A percentile compares a stretch with the other conserved stretches of the same genome.
Conservation (phyloP, 2,329 filamentous ascomycete genomes). For the Fusarium foetens region DNA sequence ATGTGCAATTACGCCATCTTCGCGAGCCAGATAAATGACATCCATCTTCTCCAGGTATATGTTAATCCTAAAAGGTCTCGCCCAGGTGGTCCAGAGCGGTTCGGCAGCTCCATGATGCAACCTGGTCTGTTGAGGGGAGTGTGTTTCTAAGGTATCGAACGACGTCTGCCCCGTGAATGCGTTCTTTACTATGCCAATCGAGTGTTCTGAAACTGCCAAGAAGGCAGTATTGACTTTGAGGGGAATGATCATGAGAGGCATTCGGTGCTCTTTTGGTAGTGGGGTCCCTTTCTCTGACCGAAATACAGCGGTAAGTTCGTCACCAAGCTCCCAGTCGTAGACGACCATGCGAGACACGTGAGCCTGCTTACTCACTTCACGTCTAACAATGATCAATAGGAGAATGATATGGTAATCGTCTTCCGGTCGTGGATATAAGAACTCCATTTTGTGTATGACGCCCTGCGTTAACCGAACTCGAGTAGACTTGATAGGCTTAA, state of each 20-base stretch:
- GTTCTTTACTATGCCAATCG: slow-evolving; percentile 66
- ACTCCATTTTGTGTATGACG: slow-evolving; percentile 86
- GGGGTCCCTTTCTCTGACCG: slow-evolving; percentile 59
- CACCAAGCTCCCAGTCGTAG: slow-evolving; percentile 69
- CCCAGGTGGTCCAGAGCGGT: slow-evolving; percentile 86
- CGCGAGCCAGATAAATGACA: slow-evolving; percentile 84
- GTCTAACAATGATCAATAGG: slow-evolving; percentile 68
- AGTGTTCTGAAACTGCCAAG: slow-evolving; percentile 70
- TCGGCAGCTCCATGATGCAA: slow-evolving; percentile 58
- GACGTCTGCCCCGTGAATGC: slow-evolving; percentile 62
- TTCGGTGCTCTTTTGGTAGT: slow-evolving; percentile 61
- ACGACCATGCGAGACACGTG: slow-evolving; percentile 60
- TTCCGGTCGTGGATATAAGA: slow-evolving; percentile 75
- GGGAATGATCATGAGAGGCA: slow-evolving; percentile 78
- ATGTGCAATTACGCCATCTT: slow-evolving; percentile 84
- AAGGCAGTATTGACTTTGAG: slow-evolving; percentile 77
- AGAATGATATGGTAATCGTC: slow-evolving; percentile 80
- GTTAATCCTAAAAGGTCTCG: slow-evolving; percentile 75
- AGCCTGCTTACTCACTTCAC: slow-evolving; percentile 46
- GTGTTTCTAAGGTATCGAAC: slow-evolving; percentile 58
- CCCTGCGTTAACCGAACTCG: slow-evolving; percentile 67
- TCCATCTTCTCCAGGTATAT: slow-evolving; percentile 73
- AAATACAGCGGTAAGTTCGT: slow-evolving; percentile 59
- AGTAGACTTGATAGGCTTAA: slow-evolving; percentile 67
- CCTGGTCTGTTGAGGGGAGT: slow-evolving; percentile 53